phyloP scores from a whole-genome alignment of 176 grass and related monocot genomes.

The Oryza coarctata region DNA sequence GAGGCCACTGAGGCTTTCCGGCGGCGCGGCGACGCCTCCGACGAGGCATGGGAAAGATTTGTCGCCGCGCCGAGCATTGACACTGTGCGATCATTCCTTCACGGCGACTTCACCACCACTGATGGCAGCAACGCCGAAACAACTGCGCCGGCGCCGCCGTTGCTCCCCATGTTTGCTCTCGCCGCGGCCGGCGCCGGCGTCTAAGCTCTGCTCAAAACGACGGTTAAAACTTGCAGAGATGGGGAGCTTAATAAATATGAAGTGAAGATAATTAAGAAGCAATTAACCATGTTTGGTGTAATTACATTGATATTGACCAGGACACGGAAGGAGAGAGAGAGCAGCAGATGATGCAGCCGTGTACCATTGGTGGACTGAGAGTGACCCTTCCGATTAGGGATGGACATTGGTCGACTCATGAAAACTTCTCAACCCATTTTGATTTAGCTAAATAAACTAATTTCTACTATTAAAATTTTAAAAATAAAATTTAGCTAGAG shows the following conservation, averaged over 20 bases:
- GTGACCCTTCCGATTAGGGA: too few relatives aligned
- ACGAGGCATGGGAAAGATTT: conserved; percentile 43
- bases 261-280: neutral
- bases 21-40: neutral
- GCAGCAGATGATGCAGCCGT: neutral
- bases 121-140: neutral
- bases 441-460: too few relatives aligned
- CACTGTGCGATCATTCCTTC: conserved; percentile 43
- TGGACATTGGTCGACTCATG: too few relatives aligned
- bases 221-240: neutral
- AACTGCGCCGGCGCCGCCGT: neutral
- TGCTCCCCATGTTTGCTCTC: conserved; percentile 19
- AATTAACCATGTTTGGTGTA: neutral
- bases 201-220: neutral
- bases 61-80: conserved; percentile 43
- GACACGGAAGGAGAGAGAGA: neutral
- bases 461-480: too few relatives aligned
- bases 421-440: too few relatives aligned
- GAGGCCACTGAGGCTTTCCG: conserved; percentile 53
- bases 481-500: too few relatives aligned
- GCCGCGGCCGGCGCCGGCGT: neutral
- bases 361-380: neutral
- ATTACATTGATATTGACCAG: neutral
- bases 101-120: neutral
- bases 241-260: neutral